phyloP scores from a whole-genome alignment of 768 basidiomycete species.

The Tremella yokohamensis region DNA sequence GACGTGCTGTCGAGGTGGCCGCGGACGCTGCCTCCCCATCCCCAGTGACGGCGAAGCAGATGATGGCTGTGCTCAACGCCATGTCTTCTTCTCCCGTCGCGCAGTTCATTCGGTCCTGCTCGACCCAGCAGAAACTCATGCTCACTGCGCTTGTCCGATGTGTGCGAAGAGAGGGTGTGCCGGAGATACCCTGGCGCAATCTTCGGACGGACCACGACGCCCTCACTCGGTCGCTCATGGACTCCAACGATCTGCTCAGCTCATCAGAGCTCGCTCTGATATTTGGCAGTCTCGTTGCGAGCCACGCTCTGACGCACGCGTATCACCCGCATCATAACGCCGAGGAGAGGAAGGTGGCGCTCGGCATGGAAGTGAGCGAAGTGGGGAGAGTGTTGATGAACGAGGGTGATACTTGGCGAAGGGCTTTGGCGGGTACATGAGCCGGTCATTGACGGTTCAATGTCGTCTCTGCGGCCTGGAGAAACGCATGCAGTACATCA shows the following conservation, averaged over 20 bases:
- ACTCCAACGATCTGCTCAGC: conserved; percentile 63
- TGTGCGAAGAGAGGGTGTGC: conserved; percentile 74
- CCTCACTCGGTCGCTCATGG: conserved; percentile 64
- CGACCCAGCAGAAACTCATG: conserved; percentile 84
- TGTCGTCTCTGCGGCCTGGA: not conserved
- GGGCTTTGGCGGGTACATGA: conserved; percentile 47
- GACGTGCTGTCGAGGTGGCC: conserved; percentile 79
- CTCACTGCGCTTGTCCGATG: conserved; percentile 77
- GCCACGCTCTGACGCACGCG: conserved; percentile 72
- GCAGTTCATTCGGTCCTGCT: conserved; percentile 73
- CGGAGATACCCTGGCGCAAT: conserved; percentile 81
- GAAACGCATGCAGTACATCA: not conserved
- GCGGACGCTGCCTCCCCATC: conserved; percentile 45
- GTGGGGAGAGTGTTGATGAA: conserved; percentile 81
- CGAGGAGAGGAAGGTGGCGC: conserved; percentile 66
- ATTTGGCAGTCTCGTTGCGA: conserved; percentile 70
- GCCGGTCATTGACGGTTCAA: not conserved
- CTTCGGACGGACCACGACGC: conserved; percentile 73
- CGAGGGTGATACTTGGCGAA: conserved; percentile 58
- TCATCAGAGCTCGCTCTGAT: conserved; percentile 65
- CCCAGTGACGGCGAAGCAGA: conserved; percentile 66
- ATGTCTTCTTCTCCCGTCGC: conserved; percentile 92
- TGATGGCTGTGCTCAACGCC: conserved; percentile 71
- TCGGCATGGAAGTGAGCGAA: conserved; percentile 80
- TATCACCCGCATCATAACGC: conserved; percentile 61